Evolutionary conservation across 2,329 filamentous ascomycete genomes (phyloP).

Genomic region (Whalleya microplaca): DNA sequence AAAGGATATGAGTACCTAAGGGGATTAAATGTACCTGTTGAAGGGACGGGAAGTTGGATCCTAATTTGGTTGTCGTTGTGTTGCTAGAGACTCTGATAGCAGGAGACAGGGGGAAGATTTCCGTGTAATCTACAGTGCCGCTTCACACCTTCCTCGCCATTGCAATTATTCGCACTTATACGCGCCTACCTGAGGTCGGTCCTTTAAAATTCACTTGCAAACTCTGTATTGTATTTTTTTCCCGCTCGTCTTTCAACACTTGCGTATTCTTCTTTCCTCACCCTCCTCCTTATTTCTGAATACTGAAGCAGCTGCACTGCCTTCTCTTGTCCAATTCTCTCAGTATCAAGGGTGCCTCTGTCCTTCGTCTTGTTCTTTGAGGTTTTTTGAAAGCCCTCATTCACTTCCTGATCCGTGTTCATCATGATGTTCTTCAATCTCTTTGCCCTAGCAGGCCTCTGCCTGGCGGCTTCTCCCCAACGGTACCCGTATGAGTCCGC

Average conservation of each 20-base stretch:
- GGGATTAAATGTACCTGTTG: too few relatives aligned
- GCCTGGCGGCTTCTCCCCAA: constrained; percentile 6
- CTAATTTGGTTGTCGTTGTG: too few relatives aligned
- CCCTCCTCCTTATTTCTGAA: too few relatives aligned
- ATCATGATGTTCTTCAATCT: constrained; percentile 11
- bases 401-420: not conserved
- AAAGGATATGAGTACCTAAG: too few relatives aligned
- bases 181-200: not conserved
- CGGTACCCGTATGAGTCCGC: not conserved
- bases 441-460: constrained; percentile 10
- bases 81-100: too few relatives aligned
- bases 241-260: too few relatives aligned
- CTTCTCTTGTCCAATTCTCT: constrained; percentile 1
- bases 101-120: not conserved
- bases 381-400: not conserved
- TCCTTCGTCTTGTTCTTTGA: not conserved
- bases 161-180: not conserved
- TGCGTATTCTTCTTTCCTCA: too few relatives aligned
- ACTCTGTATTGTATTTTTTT: not conserved
- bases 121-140: not conserved
- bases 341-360: not conserved
- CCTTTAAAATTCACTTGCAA: not conserved
- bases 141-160: not conserved
- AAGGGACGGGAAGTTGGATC: too few relatives aligned
- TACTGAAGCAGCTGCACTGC: not conserved